Evolutionary conservation across 805 yeast species (phyloP), one percentile per base, ranked within the genome.

Genomic region (Jamesozyma piceae): DNA sequence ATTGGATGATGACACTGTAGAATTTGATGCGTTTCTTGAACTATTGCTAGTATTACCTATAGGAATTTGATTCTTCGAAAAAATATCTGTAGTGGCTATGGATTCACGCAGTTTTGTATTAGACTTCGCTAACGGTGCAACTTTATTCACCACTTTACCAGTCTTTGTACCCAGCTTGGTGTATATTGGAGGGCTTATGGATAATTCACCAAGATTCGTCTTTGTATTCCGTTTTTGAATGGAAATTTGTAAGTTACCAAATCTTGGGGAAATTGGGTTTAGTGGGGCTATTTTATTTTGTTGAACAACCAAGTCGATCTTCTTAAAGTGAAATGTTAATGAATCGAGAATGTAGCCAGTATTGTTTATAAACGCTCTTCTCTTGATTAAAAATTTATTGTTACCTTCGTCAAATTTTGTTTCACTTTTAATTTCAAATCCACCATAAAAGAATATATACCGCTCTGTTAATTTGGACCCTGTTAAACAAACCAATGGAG

Each of bases 361-460:
- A 37, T 69, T 69, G 54, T 76, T 80, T 42, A 80, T 50, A 5
- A 58, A 58, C 1, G 78, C 62, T 17, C 66, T 63, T 47, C 71
- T 70, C 36, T 70, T 65, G n/a, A 69, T 49, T 13, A 37, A 40
- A 26, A 53, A 64, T 52, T 46, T 66, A 39, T 71, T 73, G 44
- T 43, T 57, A 4, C 15, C 8, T 10, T 46, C 48, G 35, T 49
- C 51, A 13, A 56, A 49, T 11, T 46, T 42, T 10, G 64, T 56
- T 18, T 65, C 61, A 14, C 60, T 60, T n/a, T 68, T 67, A 3
- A 53, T 45, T 52, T 72, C 74, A 55, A 80, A 74, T 0, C 92
- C 94, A 5, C 90, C 94, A 53, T 74, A 80, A 47, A 71, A 70
- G 49, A 81, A 70, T n/a, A 77, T 67, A 49, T 79, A 78, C 30